Evolutionary conservation across 2,329 filamentous ascomycete species (phyloP).

Genomic region (Pseudocercospora vitis): DNA sequence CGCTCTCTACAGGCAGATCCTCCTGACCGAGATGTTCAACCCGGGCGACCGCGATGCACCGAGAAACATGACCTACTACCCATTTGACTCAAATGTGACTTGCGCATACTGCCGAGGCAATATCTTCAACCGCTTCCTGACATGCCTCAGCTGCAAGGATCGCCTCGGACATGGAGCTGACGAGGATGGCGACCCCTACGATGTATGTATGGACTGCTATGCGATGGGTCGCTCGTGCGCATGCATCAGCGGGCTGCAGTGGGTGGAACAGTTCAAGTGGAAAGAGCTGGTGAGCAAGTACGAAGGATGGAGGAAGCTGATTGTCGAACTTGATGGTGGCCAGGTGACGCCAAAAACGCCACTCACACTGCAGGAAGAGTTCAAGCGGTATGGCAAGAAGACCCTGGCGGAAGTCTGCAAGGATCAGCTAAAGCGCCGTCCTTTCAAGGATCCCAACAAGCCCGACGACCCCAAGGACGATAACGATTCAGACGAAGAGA

Average conservation of each 20-base stretch:
- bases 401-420: slow-evolving; percentile 92
- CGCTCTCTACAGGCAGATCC: slow-evolving; percentile 70
- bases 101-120: slow-evolving; percentile 96
- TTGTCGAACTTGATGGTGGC: slow-evolving; percentile 71
- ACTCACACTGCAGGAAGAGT: slow-evolving; percentile 68
- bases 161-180: slow-evolving; percentile 58
- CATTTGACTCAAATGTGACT: slow-evolving; percentile 87
- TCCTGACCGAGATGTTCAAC: slow-evolving; percentile 84
- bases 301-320: slow-evolving; percentile 76
- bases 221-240: slow-evolving; percentile 93
- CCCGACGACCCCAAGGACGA: slow-evolving; percentile 47
- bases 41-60: slow-evolving; percentile 56
- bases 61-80: slow-evolving; percentile 71
- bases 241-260: slow-evolving; percentile 80
- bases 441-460: slow-evolving; percentile 79
- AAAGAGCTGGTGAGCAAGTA: slow-evolving; percentile 73
- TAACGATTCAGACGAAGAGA: slow-evolving; percentile 50
- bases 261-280: slow-evolving; percentile 94
- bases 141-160: slow-evolving; percentile 80
- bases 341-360: slow-evolving; percentile 63
- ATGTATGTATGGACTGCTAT: slow-evolving; percentile 97
- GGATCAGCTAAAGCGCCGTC: slow-evolving; percentile 75
- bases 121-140: slow-evolving; percentile 95
- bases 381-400: slow-evolving; percentile 67
- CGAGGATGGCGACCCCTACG: slow-evolving; percentile 80